Evolutionary conservation across 1,284 basidiomycete genomes (phyloP), one percentile per base, ranked within the genome.

Genomic region (Ustilago sp.): DNA sequence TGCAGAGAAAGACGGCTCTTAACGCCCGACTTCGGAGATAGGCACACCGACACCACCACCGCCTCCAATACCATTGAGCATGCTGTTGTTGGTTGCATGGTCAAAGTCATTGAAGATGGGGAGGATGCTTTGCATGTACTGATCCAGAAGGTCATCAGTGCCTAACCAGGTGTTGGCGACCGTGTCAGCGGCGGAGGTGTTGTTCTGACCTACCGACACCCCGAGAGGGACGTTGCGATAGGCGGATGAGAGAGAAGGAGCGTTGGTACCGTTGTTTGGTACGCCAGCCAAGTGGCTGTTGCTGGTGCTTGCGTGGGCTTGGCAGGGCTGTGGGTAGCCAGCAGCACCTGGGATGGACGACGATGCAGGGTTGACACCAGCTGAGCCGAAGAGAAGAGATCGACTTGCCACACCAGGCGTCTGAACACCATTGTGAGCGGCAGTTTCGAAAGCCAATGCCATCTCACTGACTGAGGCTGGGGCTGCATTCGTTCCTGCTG

Each of bases 91-190:
- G 45, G 64, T 71, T 8, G 61, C 62, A 39, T 76, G 74, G n/a
- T 76, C 74, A 43, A 76, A 76, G 47, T 76, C 74, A 43, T 76
- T 76, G 38, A 76, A 76, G 58, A 76, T 76, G 19, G 74, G 74
- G 48, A 76, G 32, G 52, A 76, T 76, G 47, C 74, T 76, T 43
- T 76, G 74, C 74, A 76, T 76, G 65, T 76, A 76, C 50, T 64
- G 62, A 19, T 76, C 74, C 51, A 76, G 43, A 47, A 76, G 55
- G 23, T 76, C 74, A 52, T 76, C 74, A 5, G 74, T 76, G 39
- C 74, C 74, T 35, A 76, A 56, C 74, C 74, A 76, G 2, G 64
- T 71, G 48, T 43, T 76, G 13, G 74, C 71, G 15, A 68, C 55
- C 31, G 74, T 55, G 23, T 76, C 68, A 28, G 68, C 17, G 2